These are phyloP conservation scores for Henckelia pumila DNA, from an alignment of 257 asterid genomes.

Conservation along the genomic window DNA sequence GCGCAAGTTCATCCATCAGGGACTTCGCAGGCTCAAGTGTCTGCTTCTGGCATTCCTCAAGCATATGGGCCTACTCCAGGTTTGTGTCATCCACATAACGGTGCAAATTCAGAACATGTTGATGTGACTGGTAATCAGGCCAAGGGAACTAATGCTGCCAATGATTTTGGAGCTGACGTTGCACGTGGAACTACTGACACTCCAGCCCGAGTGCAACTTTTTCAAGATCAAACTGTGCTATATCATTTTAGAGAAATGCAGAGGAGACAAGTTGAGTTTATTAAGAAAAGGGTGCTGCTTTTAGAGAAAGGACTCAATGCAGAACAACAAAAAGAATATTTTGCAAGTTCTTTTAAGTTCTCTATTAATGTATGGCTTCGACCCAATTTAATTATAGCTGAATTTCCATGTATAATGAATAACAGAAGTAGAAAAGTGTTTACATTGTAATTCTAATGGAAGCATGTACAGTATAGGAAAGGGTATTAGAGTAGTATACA, in stretches of 20 bases:
- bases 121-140: slow-evolving; percentile 49
- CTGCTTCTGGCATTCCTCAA: slow-evolving; percentile 45
- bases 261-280: slow-evolving; percentile 82
- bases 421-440: slow-evolving; percentile 19
- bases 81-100: slow-evolving; percentile 43
- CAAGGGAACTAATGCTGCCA: slow-evolving; percentile 42
- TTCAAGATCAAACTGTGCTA: slow-evolving; percentile 57
- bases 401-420: slow-evolving; percentile 8
- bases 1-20: slow-evolving; percentile 37
- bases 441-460: not conserved
- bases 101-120: slow-evolving; percentile 34
- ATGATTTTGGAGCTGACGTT: slow-evolving; percentile 45
- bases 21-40: slow-evolving; percentile 39
- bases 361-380: slow-evolving; percentile 12
- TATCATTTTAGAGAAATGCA: slow-evolving; percentile 88
- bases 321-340: slow-evolving; percentile 61
- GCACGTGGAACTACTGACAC: slow-evolving; percentile 55
- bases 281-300: slow-evolving; percentile 90
- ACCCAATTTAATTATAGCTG: not conserved
- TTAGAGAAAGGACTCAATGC: slow-evolving; percentile 78
- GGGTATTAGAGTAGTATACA: too few species aligned
- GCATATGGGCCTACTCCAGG: slow-evolving; percentile 39
- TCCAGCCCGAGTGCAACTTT: slow-evolving; percentile 48
- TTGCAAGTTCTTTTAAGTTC: slow-evolving; percentile 50
- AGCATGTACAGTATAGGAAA: too few species aligned